Evolutionary conservation across 805 yeast genomes (phyloP).

Genomic region (Yamadazyma kitorensis): DNA sequence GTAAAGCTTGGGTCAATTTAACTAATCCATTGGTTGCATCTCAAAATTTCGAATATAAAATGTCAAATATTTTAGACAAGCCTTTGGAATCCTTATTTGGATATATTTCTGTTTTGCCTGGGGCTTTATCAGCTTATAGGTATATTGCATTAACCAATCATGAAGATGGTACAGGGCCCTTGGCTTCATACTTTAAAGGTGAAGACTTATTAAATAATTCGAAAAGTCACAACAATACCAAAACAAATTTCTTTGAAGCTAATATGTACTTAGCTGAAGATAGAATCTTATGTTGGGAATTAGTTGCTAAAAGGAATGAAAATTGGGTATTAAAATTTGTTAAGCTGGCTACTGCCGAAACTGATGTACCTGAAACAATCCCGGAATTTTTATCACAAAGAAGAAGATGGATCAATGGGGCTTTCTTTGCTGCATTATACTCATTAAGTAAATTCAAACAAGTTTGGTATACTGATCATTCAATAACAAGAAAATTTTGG

Average conservation of each 20-base stretch:
- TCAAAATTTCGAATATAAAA: conserved; percentile 93
- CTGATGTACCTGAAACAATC: conserved; percentile 89
- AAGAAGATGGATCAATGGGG: conserved; percentile 96
- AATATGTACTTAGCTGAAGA: conserved; percentile 98
- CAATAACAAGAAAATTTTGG: conserved; percentile 61
- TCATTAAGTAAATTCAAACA: conserved; percentile 74
- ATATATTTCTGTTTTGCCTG: conserved; percentile 89
- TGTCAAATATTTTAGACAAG: conserved; percentile 94
- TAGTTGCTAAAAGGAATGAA: conserved; percentile 79
- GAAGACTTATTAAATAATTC: conserved; percentile 48
- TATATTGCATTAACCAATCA: conserved; percentile 82
- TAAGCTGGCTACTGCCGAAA: conserved; percentile 90
- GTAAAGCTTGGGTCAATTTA: conserved; percentile 77
- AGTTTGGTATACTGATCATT: conserved; percentile 79
- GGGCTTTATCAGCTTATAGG: conserved; percentile 93
- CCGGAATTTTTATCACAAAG: conserved; percentile 88
- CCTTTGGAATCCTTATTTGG: conserved; percentile 93
- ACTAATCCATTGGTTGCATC: conserved; percentile 92
- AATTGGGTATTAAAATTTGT: conserved; percentile 92
- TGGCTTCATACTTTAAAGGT: conserved; percentile 85
- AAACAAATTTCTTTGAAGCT: conserved; percentile 85
- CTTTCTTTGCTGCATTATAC: conserved; percentile 91
- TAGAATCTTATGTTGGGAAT: conserved; percentile 93
- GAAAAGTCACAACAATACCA: conserved; percentile 29
- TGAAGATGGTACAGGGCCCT: conserved; percentile 90